Base-by-base conservation (phyloP, 139 green algal genomes). In the Volvox reticuliferus region DNA sequence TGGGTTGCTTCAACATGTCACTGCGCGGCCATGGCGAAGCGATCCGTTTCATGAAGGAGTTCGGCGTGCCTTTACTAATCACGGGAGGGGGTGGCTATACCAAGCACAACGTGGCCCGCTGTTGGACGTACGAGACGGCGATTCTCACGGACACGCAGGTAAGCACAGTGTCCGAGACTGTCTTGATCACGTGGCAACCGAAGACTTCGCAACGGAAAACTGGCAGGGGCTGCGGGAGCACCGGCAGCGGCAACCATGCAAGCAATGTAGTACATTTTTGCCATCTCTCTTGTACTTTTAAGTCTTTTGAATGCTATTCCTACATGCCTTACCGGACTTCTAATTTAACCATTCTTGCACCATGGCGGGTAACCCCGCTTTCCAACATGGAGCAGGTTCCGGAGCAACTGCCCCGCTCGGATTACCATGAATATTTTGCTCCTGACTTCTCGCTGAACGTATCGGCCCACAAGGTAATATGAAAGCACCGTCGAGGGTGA, bases 91-190 rank as follows among this genome's bases (percentile, higher is more conserved):
- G 98, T 6, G 98, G 98, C 19, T 99, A 99, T 95, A 99, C 97
- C 22, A 99, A 99, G 90, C 95, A 96, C 67, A 99, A 99, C 88
- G 98, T 99, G 77, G 97, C 98, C 20, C 93, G 98, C 18, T 99
- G 98, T 93, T 99, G 98, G 98, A 96, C 98, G 1, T 98, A 97
- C 83, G 98, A 99, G 95, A 99, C 98, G 1, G 96, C 95, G 30
- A 92, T 95, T 73, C 94, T 98, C 75, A 88, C 97, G 17, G 95
- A 95, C 93, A 91, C 89, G 63, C 69, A 96, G 44, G 78, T 96
- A 35, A 26, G 78, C 65, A 2, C 6, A 73, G 2, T 73, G 65
- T 14, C n/a, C n/a, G n/a, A n/a, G n/a, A n/a, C n/a, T n/a, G n/a
- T n/a, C n/a, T n/a, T n/a, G n/a, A n/a, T n/a, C n/a, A n/a, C n/a